phyloP scores from a whole-genome alignment of 2,329 filamentous ascomycete species.

The Nemania serpens region DNA sequence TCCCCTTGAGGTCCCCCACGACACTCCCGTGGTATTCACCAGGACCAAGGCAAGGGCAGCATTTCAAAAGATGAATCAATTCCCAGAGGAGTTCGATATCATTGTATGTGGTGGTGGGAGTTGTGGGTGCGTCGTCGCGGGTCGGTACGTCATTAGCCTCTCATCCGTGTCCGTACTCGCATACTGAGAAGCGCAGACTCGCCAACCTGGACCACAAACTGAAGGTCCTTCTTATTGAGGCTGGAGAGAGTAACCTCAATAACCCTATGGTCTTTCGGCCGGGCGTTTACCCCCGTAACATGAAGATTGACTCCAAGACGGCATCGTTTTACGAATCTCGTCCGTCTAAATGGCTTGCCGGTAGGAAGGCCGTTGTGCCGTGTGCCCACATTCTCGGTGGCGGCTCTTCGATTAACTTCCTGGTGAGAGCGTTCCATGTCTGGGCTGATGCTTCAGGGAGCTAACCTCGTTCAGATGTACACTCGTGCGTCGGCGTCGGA shows the following conservation, averaged over 20 bases:
- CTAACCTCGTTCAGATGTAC: constrained; percentile 61
- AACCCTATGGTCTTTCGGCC: constrained; percentile 79
- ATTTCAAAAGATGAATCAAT: constrained; percentile 41
- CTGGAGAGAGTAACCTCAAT: constrained; percentile 61
- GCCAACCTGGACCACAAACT: constrained; percentile 75
- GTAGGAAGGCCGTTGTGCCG: constrained; percentile 74
- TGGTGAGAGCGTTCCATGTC: constrained; percentile 52
- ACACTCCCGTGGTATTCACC: constrained; percentile 29
- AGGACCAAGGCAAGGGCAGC: constrained; percentile 20
- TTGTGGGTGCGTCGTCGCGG: constrained; percentile 63
- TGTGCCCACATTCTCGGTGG: constrained; percentile 74
- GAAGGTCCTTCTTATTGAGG: constrained; percentile 60
- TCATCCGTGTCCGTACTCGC: constrained; percentile 15
- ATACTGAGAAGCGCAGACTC: constrained; percentile 55
- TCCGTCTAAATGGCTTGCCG: constrained; percentile 73
- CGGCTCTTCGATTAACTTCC: constrained; percentile 77
- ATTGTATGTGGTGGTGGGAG: constrained; percentile 79
- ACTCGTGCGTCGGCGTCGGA: constrained; percentile 72
- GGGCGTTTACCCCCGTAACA: constrained; percentile 77
- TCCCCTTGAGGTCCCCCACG: constrained; percentile 16
- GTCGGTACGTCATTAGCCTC: constrained; percentile 50
- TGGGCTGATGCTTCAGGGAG: not conserved
- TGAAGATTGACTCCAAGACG: constrained; percentile 76
- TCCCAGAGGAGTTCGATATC: constrained; percentile 81
- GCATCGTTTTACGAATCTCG: constrained; percentile 81